Base-by-base conservation (phyloP, 805 yeast species). In the Ogataea sp. region DNA sequence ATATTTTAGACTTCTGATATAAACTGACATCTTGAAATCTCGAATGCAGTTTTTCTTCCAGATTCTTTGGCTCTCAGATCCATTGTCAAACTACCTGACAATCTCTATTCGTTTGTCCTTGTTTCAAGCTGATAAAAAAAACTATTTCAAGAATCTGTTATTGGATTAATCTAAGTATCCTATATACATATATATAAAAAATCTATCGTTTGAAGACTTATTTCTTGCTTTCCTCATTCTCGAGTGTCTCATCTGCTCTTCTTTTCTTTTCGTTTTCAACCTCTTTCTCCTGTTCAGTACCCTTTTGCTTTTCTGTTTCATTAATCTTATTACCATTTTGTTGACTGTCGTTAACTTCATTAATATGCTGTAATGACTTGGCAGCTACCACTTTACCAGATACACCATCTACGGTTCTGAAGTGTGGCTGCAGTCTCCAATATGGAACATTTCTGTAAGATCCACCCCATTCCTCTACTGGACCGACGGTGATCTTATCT, bases 371-470 rank as follows among this genome's bases (percentile, higher is more conserved):
- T 39, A 52, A 39, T 15, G 51, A 39, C 25, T 48, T 48, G 25
- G 51, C 51, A 8, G 55, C 52, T 10, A 59, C 54, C 7, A 58
- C 63, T 35, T 72, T 75, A 20, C 73, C 76, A 21, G 71, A 67
- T 3, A 75, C 78, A 18, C 97, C 97, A 56, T 86, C 75, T 1
- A 90, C 96, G 2, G 81, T 79, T 50, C 98, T 71, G 68, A 90
- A 90, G 56, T 85, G 83, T 2, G 98, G 98, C 62, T 90, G 98
- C 47, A 95, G 80, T 52, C 97, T 73, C 97, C 97, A 90, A 58
- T 83, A 88, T 2, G 98, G 97, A 14, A 90, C 76, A 4, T 70
- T 73, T 56, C 78, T 78, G 58, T 93, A 90, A 13, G 69, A 51
- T 1, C 95, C 95, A 36, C 95, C 95, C 89, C 94, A 83, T 48